Base-by-base conservation (phyloP, 78 protist species). In the Bigelowiella natans region DNA sequence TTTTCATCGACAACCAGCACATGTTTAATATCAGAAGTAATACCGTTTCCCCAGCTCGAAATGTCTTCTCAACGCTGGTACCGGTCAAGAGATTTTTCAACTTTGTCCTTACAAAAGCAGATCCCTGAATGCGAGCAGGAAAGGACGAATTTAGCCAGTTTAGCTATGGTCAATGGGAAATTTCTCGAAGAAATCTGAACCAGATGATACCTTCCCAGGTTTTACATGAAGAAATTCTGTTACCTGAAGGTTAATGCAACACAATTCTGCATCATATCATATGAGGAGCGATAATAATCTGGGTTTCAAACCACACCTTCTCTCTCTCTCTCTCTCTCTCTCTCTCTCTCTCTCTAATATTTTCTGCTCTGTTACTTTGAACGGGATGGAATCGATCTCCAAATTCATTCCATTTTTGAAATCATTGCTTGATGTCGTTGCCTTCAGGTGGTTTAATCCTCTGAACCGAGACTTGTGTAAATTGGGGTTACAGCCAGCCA, bases 21-120 rank as follows among this genome's bases (percentile, higher is more conserved):
- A 11, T 11, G 31, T 18, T 63, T 63, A 63, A 18, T 63, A 18
- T 63, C 82, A 28, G 82, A 11, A 11, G 82, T 63, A 11, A 7
- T 34, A 89, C 84, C 34, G 86, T 0, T 86, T 89, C 91, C 38
- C 91, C 91, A 0, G 91, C 91, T 3, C 31, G 26, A 39, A 51
- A 89, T 30, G 91, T 89, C 91, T 89, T 89, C 91, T 89, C 91
- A 29, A 89, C 37, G 39, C 73, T 82, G 36, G 28, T 82, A 2
- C 91, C 91, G 1, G 91, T 64, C 37, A 29, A 3, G 36, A 89
- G 1, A 63, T 89, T 89, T 86, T 89, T 89, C 39, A 89, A 26
- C 87, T 89, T 89, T 2, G 73, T 3, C 51, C 91, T 85, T 39
- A 89, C 91, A 1, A 89, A 89, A 36, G 91, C 91, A 28, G 91